Conservation (phyloP, 768 basidiomycete genomes). For the Suillus subalutaceus region DNA sequence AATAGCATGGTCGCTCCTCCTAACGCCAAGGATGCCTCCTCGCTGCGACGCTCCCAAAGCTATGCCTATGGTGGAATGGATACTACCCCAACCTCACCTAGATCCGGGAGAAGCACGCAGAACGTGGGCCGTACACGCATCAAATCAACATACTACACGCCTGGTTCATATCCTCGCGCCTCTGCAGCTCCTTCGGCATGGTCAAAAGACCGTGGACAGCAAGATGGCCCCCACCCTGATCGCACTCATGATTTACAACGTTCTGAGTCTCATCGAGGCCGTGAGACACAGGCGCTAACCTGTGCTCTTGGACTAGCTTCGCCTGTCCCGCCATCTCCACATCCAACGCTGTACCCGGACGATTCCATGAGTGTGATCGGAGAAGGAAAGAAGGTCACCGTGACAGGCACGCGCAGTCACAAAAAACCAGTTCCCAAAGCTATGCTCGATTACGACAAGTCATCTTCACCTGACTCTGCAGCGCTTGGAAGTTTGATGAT, state of each 20-base stretch:
- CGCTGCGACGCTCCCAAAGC: conserved; percentile 35
- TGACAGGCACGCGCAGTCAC: conserved; percentile 29
- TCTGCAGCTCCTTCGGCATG: conserved; percentile 46
- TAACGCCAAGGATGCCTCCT: conserved; percentile 21
- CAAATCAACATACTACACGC: conserved; percentile 68
- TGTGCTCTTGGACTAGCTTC: conserved; percentile 41
- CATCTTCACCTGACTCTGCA: conserved; percentile 42
- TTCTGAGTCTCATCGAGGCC: conserved; percentile 47
- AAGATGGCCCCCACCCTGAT: conserved; percentile 32
- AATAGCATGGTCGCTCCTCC: conserved; percentile 25
- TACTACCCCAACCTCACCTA: conserved; percentile 41
- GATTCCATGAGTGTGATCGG: conserved; percentile 69
- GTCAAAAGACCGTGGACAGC: conserved; percentile 35
- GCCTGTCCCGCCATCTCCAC: conserved; percentile 51
- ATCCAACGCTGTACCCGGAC: conserved; percentile 69
- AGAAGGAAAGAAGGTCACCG: conserved; percentile 31
- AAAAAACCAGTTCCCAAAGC: conserved; percentile 38
- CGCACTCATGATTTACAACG: conserved; percentile 33
- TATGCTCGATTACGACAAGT: conserved; percentile 17
- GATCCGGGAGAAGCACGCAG: conserved; percentile 25
- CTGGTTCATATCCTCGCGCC: conserved; percentile 54
- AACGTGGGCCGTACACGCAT: conserved; percentile 64
- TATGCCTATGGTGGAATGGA: conserved; percentile 60
- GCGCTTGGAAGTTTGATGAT: conserved; percentile 64
- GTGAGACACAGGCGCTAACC: conserved; percentile 40